Conservation (phyloP, 495 filamentous ascomycete genomes). For the Penicillium tannophilum region DNA sequence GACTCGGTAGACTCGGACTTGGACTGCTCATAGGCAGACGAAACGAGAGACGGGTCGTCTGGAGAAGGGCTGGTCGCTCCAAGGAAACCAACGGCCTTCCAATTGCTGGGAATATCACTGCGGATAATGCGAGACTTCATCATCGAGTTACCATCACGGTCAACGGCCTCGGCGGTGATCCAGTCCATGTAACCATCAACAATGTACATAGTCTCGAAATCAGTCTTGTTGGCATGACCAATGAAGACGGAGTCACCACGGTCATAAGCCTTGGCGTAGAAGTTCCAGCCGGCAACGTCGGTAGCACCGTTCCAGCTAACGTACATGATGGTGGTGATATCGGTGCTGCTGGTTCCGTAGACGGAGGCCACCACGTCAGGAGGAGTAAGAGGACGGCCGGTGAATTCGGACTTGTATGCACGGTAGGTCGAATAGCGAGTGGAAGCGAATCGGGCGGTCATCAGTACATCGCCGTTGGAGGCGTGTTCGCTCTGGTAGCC, state of each 20-base stretch:
- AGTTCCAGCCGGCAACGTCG: slow-evolving; percentile 43
- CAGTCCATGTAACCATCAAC: slow-evolving; percentile 45
- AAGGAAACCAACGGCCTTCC: slow-evolving; percentile 39
- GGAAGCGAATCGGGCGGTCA: slow-evolving; percentile 43
- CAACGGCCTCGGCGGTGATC: slow-evolving; percentile 42
- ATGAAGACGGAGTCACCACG: slow-evolving; percentile 30
- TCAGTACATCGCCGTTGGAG: slow-evolving; percentile 53
- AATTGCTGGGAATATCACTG: slow-evolving; percentile 34
- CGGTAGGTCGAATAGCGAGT: slow-evolving; percentile 45
- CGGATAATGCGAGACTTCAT: slow-evolving; percentile 33
- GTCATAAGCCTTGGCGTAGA: slow-evolving; percentile 37
- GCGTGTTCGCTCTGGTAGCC: slow-evolving; percentile 60
- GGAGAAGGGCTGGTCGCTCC: slow-evolving; percentile 28
- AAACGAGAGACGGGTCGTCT: slow-evolving; percentile 36
- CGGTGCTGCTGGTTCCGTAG: slow-evolving; percentile 37
- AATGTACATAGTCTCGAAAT: slow-evolving; percentile 50
- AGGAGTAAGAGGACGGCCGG: slow-evolving; percentile 35
- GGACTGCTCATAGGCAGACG: slow-evolving; percentile 18
- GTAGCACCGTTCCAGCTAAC: slow-evolving; percentile 55
- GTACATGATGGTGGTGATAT: slow-evolving; percentile 41
- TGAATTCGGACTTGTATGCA: slow-evolving; percentile 43
- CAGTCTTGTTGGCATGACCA: slow-evolving; percentile 39
- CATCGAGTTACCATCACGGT: slow-evolving; percentile 33
- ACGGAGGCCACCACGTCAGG: slow-evolving; percentile 40
- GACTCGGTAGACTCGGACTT: background rate